These are phyloP conservation scores for Aureobasidium namibiae DNA, from an alignment of 2,329 filamentous ascomycete species.

Conservation along the genomic window DNA sequence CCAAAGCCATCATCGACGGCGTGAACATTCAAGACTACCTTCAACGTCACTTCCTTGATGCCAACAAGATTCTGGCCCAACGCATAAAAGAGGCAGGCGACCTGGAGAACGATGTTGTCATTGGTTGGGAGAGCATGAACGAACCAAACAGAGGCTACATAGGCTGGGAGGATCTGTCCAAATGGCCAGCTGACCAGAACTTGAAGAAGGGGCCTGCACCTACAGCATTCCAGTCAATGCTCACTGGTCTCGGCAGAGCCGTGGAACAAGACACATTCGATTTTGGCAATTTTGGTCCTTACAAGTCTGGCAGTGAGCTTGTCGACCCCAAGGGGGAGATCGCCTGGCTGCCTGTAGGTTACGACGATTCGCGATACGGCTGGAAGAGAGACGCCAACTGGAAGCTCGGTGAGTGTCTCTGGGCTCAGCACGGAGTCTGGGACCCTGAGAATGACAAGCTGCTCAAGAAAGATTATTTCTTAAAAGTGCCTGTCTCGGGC, in stretches of 20 bases:
- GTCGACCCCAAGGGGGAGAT: conserved; percentile 80
- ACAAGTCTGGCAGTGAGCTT: conserved; percentile 73
- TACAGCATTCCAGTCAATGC: conserved; percentile 86
- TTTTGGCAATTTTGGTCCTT: conserved; percentile 86
- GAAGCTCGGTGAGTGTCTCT: conserved; percentile 90
- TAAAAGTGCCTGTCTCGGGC: conserved; percentile 65
- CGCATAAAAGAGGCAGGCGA: conserved; percentile 85
- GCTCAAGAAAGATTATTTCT: conserved; percentile 80
- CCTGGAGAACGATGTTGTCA: conserved; percentile 74
- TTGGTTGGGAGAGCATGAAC: conserved; percentile 95
- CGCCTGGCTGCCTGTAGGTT: conserved; percentile 75
- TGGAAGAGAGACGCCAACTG: conserved; percentile 83
- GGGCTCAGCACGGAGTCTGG: conserved; percentile 97
- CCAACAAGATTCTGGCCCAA: conserved; percentile 71
- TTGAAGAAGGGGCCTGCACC: conserved; percentile 88
- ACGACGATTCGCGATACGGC: conserved; percentile 80
- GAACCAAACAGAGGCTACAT: conserved; percentile 87
- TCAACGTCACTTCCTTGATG: conserved; percentile 74
- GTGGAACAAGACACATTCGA: conserved; percentile 89
- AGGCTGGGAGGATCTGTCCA: conserved; percentile 71
- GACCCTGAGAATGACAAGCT: conserved; percentile 70
- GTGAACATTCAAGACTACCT: conserved; percentile 95
- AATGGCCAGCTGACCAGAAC: conserved; percentile 78
- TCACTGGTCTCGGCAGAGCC: conserved; percentile 83
- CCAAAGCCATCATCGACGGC: conserved; percentile 90